phyloP scores from a whole-genome alignment of 1,284 basidiomycete species.

The Ustilago sp. region DNA sequence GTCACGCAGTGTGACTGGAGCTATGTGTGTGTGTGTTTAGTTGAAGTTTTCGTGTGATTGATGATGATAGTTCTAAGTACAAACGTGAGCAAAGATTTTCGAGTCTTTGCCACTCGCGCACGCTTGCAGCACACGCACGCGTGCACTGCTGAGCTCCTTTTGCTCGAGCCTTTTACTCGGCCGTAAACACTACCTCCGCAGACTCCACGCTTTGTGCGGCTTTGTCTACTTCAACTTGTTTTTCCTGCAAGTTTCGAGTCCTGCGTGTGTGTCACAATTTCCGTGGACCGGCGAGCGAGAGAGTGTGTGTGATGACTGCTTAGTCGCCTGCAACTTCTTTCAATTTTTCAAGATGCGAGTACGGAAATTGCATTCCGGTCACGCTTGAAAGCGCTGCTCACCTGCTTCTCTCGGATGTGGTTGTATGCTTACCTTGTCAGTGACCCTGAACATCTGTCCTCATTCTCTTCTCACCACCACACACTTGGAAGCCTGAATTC shows the following conservation, averaged over 20 bases:
- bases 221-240: too few species aligned
- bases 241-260: neutral
- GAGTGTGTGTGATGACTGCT: slow-evolving; percentile 1
- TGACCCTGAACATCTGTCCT: neutral
- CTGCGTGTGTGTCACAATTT: slow-evolving; percentile 1
- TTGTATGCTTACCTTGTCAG: neutral
- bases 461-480: neutral
- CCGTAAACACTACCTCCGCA: too few species aligned
- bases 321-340: neutral
- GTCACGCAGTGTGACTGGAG: neutral
- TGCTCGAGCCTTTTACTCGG: too few species aligned
- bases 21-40: neutral
- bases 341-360: neutral
- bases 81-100: too few species aligned
- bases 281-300: neutral
- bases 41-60: too few species aligned
- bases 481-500: neutral
- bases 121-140: too few species aligned
- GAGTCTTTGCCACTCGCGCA: too few species aligned
- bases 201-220: too few species aligned
- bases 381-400: neutral
- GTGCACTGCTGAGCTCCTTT: too few species aligned
- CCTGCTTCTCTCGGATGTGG: slow-evolving; percentile 4
- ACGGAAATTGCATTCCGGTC: slow-evolving; percentile 5
- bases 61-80: too few species aligned